Evolutionary conservation across 78 protist species (phyloP).

Genomic region (Goniomonas avonlea): DNA sequence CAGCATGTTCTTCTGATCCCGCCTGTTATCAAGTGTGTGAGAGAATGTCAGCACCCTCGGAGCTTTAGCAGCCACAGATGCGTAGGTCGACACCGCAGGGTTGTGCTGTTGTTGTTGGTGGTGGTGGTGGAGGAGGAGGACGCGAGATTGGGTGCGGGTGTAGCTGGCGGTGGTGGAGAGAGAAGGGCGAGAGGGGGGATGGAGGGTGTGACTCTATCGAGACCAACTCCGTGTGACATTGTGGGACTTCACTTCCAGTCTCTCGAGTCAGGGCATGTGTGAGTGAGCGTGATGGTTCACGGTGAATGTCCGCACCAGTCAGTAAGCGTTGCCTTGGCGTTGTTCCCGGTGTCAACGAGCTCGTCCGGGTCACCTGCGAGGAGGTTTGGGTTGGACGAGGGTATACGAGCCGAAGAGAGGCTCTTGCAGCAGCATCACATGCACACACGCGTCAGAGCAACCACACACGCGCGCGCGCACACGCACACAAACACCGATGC

Average conservation of each 20-base stretch:
- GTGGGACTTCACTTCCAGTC: too few relatives aligned
- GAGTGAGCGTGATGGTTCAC: neutral
- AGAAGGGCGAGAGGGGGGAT: neutral
- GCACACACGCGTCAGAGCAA: too few relatives aligned
- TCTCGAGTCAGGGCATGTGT: too few relatives aligned
- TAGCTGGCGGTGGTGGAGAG: neutral
- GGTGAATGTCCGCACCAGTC: neutral
- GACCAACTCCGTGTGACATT: too few relatives aligned
- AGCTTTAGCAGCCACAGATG: too few relatives aligned
- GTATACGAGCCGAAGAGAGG: neutral
- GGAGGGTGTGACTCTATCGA: too few relatives aligned
- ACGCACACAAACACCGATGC: too few relatives aligned
- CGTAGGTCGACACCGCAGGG: neutral
- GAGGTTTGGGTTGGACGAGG: too few relatives aligned
- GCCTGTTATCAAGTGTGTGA: neutral
- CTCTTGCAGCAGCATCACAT: too few relatives aligned
- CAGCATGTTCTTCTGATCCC: conserved; percentile 32
- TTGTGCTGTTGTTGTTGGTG: neutral
- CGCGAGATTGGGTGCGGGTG: neutral
- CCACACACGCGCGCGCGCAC: too few relatives aligned
- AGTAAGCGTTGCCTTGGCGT: neutral
- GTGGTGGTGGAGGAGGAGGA: neutral
- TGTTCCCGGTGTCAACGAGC: neutral
- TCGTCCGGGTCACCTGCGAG: conserved; percentile 49
- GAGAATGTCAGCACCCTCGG: too few relatives aligned